Conservation (phyloP, 2,329 filamentous ascomycete genomes). For the Curvularia verruculosa region DNA sequence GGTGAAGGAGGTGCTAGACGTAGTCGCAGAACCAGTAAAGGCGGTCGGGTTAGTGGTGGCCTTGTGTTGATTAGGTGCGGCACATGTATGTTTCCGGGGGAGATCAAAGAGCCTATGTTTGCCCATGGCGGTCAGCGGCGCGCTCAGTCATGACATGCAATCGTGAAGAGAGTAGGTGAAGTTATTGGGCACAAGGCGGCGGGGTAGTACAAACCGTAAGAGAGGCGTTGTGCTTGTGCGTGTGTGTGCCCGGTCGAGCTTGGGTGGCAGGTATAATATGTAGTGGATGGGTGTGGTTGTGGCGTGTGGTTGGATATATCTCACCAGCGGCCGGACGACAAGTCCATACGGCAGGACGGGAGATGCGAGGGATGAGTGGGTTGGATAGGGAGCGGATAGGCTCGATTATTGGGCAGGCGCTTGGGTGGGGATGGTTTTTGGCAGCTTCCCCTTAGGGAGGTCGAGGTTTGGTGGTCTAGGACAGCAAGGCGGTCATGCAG, state of each 20-base stretch:
- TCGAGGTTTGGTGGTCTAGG: slow-evolving; percentile 19
- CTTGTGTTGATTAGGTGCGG: slow-evolving; percentile 28
- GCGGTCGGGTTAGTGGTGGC: slow-evolving; percentile 2
- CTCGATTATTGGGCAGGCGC: slow-evolving; percentile 10
- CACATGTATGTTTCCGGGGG: slow-evolving; percentile 38
- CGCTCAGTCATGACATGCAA: slow-evolving; percentile 15
- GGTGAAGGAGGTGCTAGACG: slow-evolving; percentile 5
- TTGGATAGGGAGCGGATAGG: slow-evolving; percentile 30
- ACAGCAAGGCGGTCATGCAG: slow-evolving; percentile 27
- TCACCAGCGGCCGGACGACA: slow-evolving; percentile 25
- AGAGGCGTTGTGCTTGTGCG: slow-evolving; percentile 34
- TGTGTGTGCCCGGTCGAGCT: slow-evolving; percentile 35
- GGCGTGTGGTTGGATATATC: slow-evolving; percentile 33
- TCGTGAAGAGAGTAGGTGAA: slow-evolving; percentile 13
- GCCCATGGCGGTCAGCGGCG: slow-evolving; percentile 45
- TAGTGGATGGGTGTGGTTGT: slow-evolving; percentile 35
- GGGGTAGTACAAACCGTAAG: slow-evolving; percentile 45
- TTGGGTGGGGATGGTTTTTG: slow-evolving; percentile 9
- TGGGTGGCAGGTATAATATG: slow-evolving; percentile 40
- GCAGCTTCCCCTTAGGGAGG: slow-evolving; percentile 10
- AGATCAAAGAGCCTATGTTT: slow-evolving; percentile 32
- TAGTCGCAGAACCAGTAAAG: slow-evolving; percentile 1
- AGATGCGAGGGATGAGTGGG: slow-evolving; percentile 8
- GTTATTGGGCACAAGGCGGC: slow-evolving; percentile 15
- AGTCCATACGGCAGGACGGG: slow-evolving; percentile 29